Percentiles rank a stretch among this genome's conserved stretches.
Conservation (phyloP, 371 early-diverging fungal species). For the Mortierella sp. region DNA sequence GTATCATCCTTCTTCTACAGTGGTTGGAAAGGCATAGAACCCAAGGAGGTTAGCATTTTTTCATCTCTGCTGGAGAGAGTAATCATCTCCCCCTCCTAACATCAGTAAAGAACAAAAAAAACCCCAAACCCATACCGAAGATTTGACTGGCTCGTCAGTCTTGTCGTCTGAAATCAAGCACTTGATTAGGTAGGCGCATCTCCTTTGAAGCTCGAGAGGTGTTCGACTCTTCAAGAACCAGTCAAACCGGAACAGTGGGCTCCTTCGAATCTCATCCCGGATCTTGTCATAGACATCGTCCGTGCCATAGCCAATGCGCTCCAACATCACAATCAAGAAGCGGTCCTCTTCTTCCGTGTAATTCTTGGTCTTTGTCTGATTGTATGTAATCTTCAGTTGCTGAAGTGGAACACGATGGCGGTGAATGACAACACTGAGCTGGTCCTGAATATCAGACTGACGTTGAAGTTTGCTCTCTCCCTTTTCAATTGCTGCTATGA, state of each 20-base stretch:
- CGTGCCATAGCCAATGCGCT: constrained; percentile 87
- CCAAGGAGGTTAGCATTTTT: not conserved
- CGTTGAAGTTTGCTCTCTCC: constrained; percentile 86
- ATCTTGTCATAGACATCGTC: constrained; percentile 95
- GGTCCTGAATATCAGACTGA: constrained; percentile 84
- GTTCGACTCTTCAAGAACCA: constrained; percentile 98
- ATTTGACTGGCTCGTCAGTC: constrained; percentile 34
- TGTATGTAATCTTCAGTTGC: constrained; percentile 88
- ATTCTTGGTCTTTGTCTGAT: constrained; percentile 86
- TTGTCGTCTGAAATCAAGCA: constrained; percentile 71
- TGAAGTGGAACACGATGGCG: constrained; percentile 83
- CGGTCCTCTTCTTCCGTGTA: constrained; percentile 96
- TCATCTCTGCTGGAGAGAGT: too few relatives aligned
- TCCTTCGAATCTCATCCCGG: constrained; percentile 83
- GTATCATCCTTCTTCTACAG: constrained; percentile 45
- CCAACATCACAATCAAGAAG: constrained; percentile 90
- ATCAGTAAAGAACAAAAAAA: too few relatives aligned
- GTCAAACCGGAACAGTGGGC: constrained; percentile 92
- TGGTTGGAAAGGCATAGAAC: not conserved
- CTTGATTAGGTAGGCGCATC: constrained; percentile 83
- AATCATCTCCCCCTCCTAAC: too few relatives aligned
- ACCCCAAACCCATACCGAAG: constrained; percentile 28
- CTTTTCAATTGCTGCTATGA: constrained; percentile 87
- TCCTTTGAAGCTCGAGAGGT: constrained; percentile 78
- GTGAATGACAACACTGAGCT: constrained; percentile 76